Conservation (phyloP, 176 grass and related monocot species). For the Phoenix roebelenii region DNA sequence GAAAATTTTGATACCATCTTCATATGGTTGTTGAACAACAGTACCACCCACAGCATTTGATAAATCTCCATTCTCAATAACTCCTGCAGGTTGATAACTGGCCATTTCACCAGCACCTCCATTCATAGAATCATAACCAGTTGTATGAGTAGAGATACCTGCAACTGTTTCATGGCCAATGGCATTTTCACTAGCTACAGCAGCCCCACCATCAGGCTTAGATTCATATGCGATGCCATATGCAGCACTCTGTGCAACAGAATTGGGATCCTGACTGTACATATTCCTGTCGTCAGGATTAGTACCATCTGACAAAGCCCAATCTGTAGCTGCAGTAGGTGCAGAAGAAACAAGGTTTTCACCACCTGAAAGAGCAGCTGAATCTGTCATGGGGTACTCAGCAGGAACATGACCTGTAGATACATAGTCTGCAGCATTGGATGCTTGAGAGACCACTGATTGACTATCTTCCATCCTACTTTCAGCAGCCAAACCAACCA, state of each 20-base stretch:
- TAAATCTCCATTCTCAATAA: slow-evolving; percentile 44
- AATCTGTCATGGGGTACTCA: not conserved
- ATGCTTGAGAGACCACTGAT: slow-evolving; percentile 10
- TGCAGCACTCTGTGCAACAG: not conserved
- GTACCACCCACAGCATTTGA: slow-evolving; percentile 26
- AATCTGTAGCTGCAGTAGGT: slow-evolving; percentile 6
- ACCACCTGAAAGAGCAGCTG: slow-evolving; percentile 2
- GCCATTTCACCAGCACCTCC: slow-evolving; percentile 33
- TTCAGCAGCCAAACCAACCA: too few species aligned
- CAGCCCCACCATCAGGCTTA: not conserved
- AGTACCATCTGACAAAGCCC: slow-evolving; percentile 8
- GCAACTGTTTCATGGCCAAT: slow-evolving; percentile 3
- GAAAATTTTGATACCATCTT: slow-evolving; percentile 45
- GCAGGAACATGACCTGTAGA: slow-evolving; percentile 11
- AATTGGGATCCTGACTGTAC: slow-evolving; percentile 8
- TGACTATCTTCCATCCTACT: slow-evolving; percentile 52
- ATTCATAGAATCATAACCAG: slow-evolving; percentile 39
- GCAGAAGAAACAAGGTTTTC: slow-evolving; percentile 11
- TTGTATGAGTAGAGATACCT: slow-evolving; percentile 19
- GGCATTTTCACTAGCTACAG: not conserved
- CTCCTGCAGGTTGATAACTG: slow-evolving; percentile 43
- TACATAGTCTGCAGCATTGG: slow-evolving; percentile 12
- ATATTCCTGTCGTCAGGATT: slow-evolving; percentile 23
- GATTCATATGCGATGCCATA: not conserved
- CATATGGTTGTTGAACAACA: slow-evolving; percentile 45